Percentiles rank a stretch among this genome's conserved stretches.
These are phyloP conservation scores for Talaromyces pinophilus DNA, from an alignment of 2,329 filamentous ascomycete genomes.

Conservation along the genomic window DNA sequence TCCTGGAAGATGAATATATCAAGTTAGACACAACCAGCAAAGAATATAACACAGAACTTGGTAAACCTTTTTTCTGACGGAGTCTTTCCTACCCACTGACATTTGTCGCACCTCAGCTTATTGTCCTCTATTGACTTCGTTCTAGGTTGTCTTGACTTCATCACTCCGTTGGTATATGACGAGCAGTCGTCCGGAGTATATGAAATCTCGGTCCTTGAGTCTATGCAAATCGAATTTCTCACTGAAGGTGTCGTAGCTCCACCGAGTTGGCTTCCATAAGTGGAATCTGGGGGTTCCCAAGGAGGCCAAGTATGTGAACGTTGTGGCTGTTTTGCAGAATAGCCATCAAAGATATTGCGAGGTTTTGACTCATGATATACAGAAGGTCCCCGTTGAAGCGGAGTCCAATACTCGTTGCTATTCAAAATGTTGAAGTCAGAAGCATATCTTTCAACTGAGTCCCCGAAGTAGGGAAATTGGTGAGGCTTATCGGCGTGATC, in stretches of 20 bases:
- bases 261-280: slow-evolving; percentile 37
- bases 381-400: neutral
- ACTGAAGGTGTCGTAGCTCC: slow-evolving; percentile 8
- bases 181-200: neutral
- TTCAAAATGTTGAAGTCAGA: neutral
- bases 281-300: slow-evolving; percentile 36
- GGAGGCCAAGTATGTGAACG: neutral
- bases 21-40: neutral
- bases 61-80: slow-evolving; percentile 45
- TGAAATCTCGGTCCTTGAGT: neutral
- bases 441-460: neutral
- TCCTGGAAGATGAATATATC: slow-evolving; percentile 56
- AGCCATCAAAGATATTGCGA: too few species aligned
- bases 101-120: slow-evolving; percentile 47
- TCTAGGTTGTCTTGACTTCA: neutral
- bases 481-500: neutral
- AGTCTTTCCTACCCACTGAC: slow-evolving; percentile 49
- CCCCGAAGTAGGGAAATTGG: neutral
- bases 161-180: neutral
- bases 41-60: neutral
- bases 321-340: neutral
- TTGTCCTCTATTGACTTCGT: neutral
- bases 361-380: neutral
- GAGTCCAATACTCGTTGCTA: neutral
- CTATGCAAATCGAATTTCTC: neutral